Base-by-base conservation (phyloP, 1,284 basidiomycete genomes). In the Ceratobasidium sp. region DNA sequence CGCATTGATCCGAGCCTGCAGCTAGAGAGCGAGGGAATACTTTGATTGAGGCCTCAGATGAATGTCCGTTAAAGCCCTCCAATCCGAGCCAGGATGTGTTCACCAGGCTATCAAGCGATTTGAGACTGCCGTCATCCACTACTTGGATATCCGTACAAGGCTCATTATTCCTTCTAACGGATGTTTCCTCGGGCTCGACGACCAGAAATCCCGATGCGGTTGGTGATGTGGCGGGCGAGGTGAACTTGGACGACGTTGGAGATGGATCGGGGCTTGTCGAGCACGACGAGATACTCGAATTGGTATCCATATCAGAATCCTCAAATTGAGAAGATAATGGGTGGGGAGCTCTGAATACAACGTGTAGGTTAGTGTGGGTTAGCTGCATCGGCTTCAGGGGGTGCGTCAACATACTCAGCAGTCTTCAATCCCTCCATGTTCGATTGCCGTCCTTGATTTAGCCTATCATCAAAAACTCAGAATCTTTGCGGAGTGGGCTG, bases 171-270 rank as follows among this genome's bases (percentile, higher is more conserved):
- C 46, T 50, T 50, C n/a, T 26, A 5, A 5, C 46, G 46, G n/a
- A n/a, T 50, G 23, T 18, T 2, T 18, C 9, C 21, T 12, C 16
- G 36, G 21, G 9, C 21, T 23, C 36, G 18, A 34, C 30, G n/a
- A 53, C 9, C n/a, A 41, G 30, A 18, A 65, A 53, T 21, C 4
- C 36, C 5, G 46, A 65, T 9, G 62, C 1, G 3, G 45, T 65
- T 14, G 62, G 62, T 23, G 62, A 65, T 39, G 46, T 39, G 23
- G 62, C 3, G 28, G 62, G 62, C 28, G 48, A 50, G 30, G 45
- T 65, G 34, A 53, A 53, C 10, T 30, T 26, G n/a, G 62, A 65
- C 9, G 62, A 65, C n/a, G 48, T 32, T 18, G 62, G 48, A 18
- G 62, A 52, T 23, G 62, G 30, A 26, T 36, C 32, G n/a, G 48